Evolutionary conservation across 208 protist species (phyloP).

Genomic region (Acanthamoeba royreba): DNA sequence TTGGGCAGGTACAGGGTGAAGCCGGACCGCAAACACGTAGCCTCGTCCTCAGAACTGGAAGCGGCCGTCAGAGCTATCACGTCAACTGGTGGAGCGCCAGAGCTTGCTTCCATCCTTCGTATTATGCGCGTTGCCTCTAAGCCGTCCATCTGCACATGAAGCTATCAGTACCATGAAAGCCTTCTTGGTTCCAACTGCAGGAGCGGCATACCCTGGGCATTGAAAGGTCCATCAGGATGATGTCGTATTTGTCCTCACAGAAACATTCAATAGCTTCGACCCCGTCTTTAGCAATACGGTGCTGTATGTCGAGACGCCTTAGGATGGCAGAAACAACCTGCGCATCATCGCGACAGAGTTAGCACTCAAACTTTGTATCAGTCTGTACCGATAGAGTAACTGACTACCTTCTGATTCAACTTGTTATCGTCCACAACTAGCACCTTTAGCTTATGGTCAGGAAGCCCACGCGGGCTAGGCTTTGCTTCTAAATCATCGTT

Average conservation of each 20-base stretch:
- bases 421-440: constrained; percentile 54
- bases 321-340: constrained; percentile 19
- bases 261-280: constrained; percentile 34
- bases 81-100: not conserved
- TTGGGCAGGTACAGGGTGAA: not conserved
- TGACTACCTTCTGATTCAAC: constrained; percentile 18
- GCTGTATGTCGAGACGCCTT: not conserved
- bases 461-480: no score
- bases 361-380: not conserved
- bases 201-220: constrained; percentile 16
- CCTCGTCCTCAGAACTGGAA: not conserved
- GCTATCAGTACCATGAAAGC: not conserved
- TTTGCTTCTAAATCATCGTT: not conserved
- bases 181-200: not conserved
- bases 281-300: not conserved
- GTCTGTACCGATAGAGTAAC: not conserved
- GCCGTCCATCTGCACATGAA: constrained; percentile 25
- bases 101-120: not conserved
- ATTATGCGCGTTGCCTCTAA: constrained; percentile 47
- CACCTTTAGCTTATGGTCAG: no score
- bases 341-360: not conserved
- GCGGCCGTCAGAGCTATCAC: not conserved
- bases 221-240: constrained; percentile 57
- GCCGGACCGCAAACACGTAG: not conserved
- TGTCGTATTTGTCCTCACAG: not conserved